Evolutionary conservation across 2,329 filamentous ascomycete species (phyloP).

Genomic region (Neofusicoccum laricinum): DNA sequence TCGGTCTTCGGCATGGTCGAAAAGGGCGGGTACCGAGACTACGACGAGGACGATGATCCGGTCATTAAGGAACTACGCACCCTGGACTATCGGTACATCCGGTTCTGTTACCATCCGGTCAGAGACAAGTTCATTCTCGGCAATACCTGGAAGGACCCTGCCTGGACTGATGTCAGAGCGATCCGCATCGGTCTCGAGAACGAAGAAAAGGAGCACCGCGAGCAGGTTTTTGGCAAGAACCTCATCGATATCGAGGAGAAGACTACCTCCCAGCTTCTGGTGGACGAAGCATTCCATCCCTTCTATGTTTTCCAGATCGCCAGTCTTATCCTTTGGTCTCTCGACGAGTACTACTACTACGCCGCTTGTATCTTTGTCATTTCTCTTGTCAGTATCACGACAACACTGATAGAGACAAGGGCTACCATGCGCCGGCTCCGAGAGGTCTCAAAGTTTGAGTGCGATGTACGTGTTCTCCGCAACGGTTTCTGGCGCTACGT

Average conservation of each 20-base stretch:
- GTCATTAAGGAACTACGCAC: constrained; percentile 71
- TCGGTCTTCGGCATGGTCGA: constrained; percentile 66
- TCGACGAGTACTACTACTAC: constrained; percentile 98
- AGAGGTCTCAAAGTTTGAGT: constrained; percentile 92
- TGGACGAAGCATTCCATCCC: constrained; percentile 95
- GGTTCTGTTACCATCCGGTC: constrained; percentile 84
- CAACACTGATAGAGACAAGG: constrained; percentile 86
- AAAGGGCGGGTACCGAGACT: constrained; percentile 64
- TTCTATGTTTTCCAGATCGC: constrained; percentile 99
- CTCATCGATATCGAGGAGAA: constrained; percentile 93
- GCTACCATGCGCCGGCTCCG: constrained; percentile 87
- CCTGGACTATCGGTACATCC: constrained; percentile 90
- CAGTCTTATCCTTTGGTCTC: constrained; percentile 88
- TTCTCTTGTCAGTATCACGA: constrained; percentile 85
- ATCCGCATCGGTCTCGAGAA: constrained; percentile 79
- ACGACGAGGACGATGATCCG: constrained; percentile 70
- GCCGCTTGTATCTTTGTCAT: constrained; percentile 92
- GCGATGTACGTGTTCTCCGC: constrained; percentile 86
- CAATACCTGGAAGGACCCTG: constrained; percentile 90
- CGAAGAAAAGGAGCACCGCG: constrained; percentile 80
- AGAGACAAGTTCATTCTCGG: constrained; percentile 85
- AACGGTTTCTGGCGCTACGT: constrained; percentile 95
- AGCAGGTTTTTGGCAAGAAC: constrained; percentile 85
- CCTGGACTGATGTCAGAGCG: constrained; percentile 74
- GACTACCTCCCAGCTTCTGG: constrained; percentile 72